These are phyloP conservation scores for Juncus inflexus DNA, from an alignment of 176 grass and related monocot genomes.

Conservation along the genomic window DNA sequence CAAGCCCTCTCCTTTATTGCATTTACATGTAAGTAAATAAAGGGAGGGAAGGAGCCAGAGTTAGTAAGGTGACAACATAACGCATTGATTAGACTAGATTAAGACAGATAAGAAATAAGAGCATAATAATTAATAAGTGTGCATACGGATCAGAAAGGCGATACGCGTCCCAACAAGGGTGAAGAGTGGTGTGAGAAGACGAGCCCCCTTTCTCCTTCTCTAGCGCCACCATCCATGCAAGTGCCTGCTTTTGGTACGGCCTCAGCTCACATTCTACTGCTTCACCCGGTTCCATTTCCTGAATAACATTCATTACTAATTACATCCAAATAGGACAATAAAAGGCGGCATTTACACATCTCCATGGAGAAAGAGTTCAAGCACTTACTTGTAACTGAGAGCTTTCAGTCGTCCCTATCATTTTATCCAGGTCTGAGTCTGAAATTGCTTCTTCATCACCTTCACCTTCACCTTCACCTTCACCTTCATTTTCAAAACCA, in stretches of 20 bases:
- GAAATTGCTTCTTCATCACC: conserved; percentile 42
- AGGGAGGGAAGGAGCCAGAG: conserved; percentile 29
- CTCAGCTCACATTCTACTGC: conserved; percentile 71
- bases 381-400: conserved; percentile 60
- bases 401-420: conserved; percentile 75
- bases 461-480: conserved; percentile 40
- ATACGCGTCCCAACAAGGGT: conserved; percentile 95
- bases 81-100: conserved; percentile 8
- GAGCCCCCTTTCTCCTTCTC: conserved; percentile 47
- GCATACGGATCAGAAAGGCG: conserved; percentile 71
- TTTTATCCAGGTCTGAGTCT: conserved; percentile 73
- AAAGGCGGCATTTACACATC: conserved; percentile 17
- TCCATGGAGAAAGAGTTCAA: conserved; percentile 9
- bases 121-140: too few species aligned
- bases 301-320: conserved; percentile 14
- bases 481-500: conserved; percentile 41
- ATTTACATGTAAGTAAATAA: not conserved
- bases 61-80: conserved; percentile 16
- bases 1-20: conserved; percentile 55
- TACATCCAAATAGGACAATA: conserved; percentile 23
- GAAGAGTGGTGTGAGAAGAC: conserved; percentile 49
- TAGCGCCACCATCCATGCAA: conserved; percentile 88
- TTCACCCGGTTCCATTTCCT: conserved; percentile 69
- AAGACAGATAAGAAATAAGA: conserved; percentile 5
- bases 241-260: conserved; percentile 93